A percentile compares a stretch with the other conserved stretches of the same genome.
phyloP scores from a whole-genome alignment of 2,329 filamentous ascomycete genomes.

The Fusarium buharicum region DNA sequence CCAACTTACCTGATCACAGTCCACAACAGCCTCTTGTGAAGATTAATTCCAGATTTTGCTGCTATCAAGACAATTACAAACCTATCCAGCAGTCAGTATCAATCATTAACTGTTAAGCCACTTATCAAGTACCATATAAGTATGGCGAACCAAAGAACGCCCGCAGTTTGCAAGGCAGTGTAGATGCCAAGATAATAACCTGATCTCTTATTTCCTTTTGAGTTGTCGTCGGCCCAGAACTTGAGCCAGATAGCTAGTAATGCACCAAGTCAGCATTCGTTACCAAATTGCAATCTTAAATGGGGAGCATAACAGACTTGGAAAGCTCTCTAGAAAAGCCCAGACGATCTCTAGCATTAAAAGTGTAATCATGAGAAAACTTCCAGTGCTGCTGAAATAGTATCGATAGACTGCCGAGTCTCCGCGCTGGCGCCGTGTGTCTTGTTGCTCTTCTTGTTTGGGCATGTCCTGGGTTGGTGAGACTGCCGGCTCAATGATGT shows the following conservation, averaged over 20 bases:
- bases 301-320: slow-evolving; percentile 35
- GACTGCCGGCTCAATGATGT: background rate
- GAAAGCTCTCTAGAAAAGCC: slow-evolving; percentile 46
- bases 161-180: slow-evolving; percentile 38
- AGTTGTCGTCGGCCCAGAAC: slow-evolving; percentile 45
- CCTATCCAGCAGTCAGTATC: slow-evolving; percentile 23
- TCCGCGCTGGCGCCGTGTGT: slow-evolving; percentile 45
- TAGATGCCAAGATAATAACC: slow-evolving; percentile 45
- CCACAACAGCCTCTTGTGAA: slow-evolving; percentile 41
- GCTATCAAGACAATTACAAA: slow-evolving; percentile 47
- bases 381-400: slow-evolving; percentile 47
- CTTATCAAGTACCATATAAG: slow-evolving; percentile 33
- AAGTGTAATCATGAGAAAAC: slow-evolving; percentile 34
- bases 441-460: slow-evolving; percentile 4
- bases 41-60: slow-evolving; percentile 42
- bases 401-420: slow-evolving; percentile 46
- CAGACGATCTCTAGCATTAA: slow-evolving; percentile 41
- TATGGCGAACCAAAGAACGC: slow-evolving; percentile 36
- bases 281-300: background rate
- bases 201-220: background rate
- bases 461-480: slow-evolving; percentile 16
- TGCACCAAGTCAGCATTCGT: background rate
- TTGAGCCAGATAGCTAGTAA: slow-evolving; percentile 48
- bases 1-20: slow-evolving; percentile 34
- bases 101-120: accelerated